phyloP scores from a whole-genome alignment of 495 filamentous ascomycete species.

The Penicillium daleae region DNA sequence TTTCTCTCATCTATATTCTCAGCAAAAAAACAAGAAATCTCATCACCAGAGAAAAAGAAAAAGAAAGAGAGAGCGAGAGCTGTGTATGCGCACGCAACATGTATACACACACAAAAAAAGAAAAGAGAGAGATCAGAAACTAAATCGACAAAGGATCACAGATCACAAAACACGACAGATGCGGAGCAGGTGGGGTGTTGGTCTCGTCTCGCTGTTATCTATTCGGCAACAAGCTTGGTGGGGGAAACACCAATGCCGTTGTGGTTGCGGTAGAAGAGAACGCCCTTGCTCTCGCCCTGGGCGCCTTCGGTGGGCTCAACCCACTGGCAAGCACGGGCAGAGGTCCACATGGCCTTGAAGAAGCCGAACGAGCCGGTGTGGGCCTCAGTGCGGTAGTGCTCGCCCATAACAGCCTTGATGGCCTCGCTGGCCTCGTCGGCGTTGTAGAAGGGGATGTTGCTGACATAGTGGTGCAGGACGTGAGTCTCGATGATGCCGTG shows the following conservation, averaged over 20 bases:
- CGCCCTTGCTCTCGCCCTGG: constrained; percentile 53
- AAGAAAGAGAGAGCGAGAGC: not conserved
- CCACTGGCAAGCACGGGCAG: constrained; percentile 56
- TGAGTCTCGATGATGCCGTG: constrained; percentile 67
- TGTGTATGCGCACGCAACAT: constrained; percentile 4
- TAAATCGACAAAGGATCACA: not conserved
- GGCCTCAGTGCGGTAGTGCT: constrained; percentile 59
- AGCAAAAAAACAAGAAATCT: not conserved
- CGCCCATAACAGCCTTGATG: constrained; percentile 60
- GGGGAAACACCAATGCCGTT: constrained; percentile 75
- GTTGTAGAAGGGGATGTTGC: constrained; percentile 65
- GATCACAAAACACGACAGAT: constrained; percentile 6
- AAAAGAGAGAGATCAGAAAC: not conserved
- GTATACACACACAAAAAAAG: constrained; percentile 1
- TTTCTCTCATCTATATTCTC: constrained; percentile 8
- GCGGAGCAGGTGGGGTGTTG: constrained; percentile 3
- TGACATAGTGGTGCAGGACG: constrained; percentile 64
- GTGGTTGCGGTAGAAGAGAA: constrained; percentile 63
- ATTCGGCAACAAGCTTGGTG: constrained; percentile 45
- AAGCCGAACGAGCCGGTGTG: constrained; percentile 57
- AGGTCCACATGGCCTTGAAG: constrained; percentile 58
- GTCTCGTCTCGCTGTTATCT: constrained; percentile 24
- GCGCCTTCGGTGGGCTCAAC: constrained; percentile 69
- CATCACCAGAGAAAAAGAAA: not conserved
- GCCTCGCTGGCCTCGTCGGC: constrained; percentile 64